phyloP scores from a whole-genome alignment of 2,329 filamentous ascomycete genomes.

The Colletotrichum sp. region DNA sequence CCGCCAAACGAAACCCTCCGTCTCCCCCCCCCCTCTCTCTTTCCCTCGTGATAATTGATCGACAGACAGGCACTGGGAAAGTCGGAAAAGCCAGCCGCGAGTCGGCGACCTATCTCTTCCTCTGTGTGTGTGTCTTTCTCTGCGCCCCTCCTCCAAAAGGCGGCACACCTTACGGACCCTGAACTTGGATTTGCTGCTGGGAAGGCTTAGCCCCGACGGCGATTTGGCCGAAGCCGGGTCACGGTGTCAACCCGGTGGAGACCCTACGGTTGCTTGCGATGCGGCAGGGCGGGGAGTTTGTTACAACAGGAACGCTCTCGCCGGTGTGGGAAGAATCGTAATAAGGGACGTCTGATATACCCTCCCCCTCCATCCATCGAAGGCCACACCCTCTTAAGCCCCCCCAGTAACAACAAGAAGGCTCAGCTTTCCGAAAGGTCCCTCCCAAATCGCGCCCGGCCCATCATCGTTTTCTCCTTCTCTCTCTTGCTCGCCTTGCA shows the following conservation, averaged over 20 bases:
- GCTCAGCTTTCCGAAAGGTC: background rate
- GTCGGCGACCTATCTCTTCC: background rate
- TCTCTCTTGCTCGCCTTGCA: background rate
- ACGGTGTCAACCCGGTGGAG: constrained; percentile 4
- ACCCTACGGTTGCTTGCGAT: background rate
- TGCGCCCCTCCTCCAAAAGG: background rate
- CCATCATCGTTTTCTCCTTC: background rate
- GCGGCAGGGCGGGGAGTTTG: constrained; percentile 11
- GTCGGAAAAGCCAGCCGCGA: background rate
- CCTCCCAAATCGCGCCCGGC: background rate
- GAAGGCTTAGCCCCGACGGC: background rate
- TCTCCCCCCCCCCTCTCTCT: background rate
- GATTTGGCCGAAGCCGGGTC: background rate
- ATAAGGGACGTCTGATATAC: background rate
- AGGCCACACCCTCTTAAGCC: background rate
- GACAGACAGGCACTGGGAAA: background rate
- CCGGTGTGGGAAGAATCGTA: background rate
- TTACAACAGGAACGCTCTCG: constrained; percentile 2
- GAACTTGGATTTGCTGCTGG: background rate
- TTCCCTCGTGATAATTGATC: background rate
- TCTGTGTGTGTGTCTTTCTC: background rate
- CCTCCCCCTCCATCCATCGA: background rate
- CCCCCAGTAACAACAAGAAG: background rate
- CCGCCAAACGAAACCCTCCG: background rate
- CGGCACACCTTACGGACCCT: background rate